Conservation (phyloP, 2,329 filamentous ascomycete genomes). For the Chaetomiaceae sp. region DNA sequence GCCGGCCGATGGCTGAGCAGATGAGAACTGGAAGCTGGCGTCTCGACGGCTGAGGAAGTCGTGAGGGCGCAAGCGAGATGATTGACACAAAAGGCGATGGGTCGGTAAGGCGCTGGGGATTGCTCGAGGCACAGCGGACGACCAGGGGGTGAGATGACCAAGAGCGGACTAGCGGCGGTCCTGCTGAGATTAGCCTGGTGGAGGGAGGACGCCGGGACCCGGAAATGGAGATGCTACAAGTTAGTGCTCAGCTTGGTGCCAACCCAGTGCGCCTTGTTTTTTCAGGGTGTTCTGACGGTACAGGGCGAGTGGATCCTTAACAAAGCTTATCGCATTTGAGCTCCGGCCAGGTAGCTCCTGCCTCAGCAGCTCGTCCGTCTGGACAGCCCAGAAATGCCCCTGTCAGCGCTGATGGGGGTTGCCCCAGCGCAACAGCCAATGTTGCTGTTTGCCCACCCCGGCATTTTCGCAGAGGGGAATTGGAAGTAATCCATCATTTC, state of each 20-base stretch:
- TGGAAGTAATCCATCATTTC: too few species aligned
- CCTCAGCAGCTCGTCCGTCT: too few species aligned
- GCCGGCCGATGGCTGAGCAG: conserved; percentile 22
- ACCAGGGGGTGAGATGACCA: conserved; percentile 17
- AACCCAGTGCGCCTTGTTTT: too few species aligned
- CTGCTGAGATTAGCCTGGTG: conserved; percentile 38
- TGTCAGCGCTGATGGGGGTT: too few species aligned
- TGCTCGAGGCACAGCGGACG: conserved; percentile 23
- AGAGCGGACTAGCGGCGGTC: conserved; percentile 37
- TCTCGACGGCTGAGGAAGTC: conserved; percentile 42
- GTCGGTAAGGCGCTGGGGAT: conserved; percentile 28
- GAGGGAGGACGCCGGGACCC: conserved; percentile 8
- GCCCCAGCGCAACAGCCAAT: too few species aligned
- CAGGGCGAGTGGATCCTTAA: too few species aligned
- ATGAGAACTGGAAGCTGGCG: conserved; percentile 29
- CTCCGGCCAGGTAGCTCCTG: too few species aligned
- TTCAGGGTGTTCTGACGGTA: too few species aligned
- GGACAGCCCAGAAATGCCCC: too few species aligned
- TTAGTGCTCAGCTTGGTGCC: conserved; percentile 22
- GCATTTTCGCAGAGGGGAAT: too few species aligned
- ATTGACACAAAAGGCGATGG: conserved; percentile 40
- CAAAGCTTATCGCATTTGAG: conserved; percentile 18
- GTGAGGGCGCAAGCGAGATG: conserved; percentile 48
- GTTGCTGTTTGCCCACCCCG: too few species aligned
- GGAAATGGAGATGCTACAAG: conserved; percentile 22